Base-by-base conservation (phyloP, 2,329 filamentous ascomycete genomes). In the Didymellaceae sp. region DNA sequence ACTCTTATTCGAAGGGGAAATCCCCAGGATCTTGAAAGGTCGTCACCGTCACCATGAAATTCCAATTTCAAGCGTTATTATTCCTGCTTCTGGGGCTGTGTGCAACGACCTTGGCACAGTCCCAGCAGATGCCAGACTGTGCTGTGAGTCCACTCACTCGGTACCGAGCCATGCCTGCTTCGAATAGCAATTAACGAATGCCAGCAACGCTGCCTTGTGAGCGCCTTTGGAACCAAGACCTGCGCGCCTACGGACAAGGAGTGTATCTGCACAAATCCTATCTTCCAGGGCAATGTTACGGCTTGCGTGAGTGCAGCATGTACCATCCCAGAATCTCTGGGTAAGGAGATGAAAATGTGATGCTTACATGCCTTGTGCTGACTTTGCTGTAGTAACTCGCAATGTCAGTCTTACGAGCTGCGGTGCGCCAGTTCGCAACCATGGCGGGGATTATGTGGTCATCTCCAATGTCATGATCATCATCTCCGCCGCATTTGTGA, bases 391-490 rank as follows among this genome's bases (percentile, higher is more conserved):
- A 75, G 73, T 65, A 11, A 74, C 72, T 4, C 74, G 77, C 54
- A 77, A 78, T 53, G 63, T 72, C 48, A 77, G 75, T 1, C 55
- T 64, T 11, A 70, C 72, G 10, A 65, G 62, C 18, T 79, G 77
- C 44, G 67, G 67, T 14, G 68, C 65, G 10, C 73, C 75, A 1
- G 49, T 75, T 16, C 68, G 75, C n/a, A 63, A 77, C 48, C 67
- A 66, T 31, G 70, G 67, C 6, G 59, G 60, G 6, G 31, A 63
- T 6, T 72, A 76, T 30, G 69, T 67, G 3, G 57, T 64, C 14
- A 38, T 72, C 2, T 74, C 70, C 11, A 63, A 75, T 13, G 59
- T 55, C 6, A 71, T 75, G 35, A 65, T 68, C 3, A 56, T 64
- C 7, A 40, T 77, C 5, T 70, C 75, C 9, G 43, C 71, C 0